Evolutionary conservation across 192 early-diverging fungal species (phyloP).

Genomic region (Coemansia sp.): DNA sequence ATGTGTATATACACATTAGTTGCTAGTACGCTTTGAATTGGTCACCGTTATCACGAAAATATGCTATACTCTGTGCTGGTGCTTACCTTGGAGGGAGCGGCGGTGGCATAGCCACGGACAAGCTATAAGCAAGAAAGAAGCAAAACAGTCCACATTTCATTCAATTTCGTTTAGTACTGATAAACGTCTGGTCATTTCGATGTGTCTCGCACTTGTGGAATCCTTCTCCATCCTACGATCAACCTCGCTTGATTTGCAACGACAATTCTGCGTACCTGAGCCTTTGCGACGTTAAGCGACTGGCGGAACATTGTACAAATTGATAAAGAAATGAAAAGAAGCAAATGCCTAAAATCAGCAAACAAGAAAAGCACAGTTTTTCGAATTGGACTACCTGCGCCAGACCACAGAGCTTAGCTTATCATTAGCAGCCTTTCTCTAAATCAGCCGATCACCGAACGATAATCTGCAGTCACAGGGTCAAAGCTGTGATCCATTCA

Average conservation of each 20-base stretch:
- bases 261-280: conserved; percentile 42
- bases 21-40: background rate
- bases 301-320: conserved; percentile 50
- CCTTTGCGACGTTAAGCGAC: conserved; percentile 48
- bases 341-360: background rate
- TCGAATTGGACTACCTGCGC: background rate
- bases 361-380: background rate
- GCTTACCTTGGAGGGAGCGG: conserved; percentile 59
- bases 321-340: background rate
- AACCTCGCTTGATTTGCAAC: background rate
- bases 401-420: background rate
- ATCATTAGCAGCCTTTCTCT: background rate
- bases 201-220: background rate
- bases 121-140: conserved; percentile 44
- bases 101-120: conserved; percentile 65
- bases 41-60: background rate
- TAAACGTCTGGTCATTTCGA: background rate
- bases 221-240: background rate
- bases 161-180: background rate
- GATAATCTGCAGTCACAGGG: background rate
- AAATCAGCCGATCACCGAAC: background rate
- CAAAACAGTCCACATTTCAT: background rate
- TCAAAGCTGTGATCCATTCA: background rate
- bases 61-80: background rate
- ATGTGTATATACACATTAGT: background rate